phyloP scores from a whole-genome alignment of 2,329 filamentous ascomycete genomes.

The Leptodontidium sp. region DNA sequence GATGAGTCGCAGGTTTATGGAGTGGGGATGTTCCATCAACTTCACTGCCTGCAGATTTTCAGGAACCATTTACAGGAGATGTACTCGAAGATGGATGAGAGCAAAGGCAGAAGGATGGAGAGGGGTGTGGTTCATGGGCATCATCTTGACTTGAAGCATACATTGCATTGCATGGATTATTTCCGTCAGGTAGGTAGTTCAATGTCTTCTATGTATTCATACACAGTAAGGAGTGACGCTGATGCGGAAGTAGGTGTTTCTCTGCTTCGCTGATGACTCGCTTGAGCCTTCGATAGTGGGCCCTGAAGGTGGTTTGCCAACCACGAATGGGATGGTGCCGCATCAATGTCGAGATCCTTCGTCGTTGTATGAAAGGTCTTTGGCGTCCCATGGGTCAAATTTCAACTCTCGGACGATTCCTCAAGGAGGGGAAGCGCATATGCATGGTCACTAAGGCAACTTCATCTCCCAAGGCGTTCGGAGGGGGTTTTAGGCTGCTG shows the following conservation, averaged over 20 bases:
- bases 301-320: constrained; percentile 4
- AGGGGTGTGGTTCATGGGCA: constrained; percentile 13
- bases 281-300: not conserved
- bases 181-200: constrained; percentile 9
- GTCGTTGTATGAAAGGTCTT: constrained; percentile 1
- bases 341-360: constrained; percentile 16
- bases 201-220: not conserved
- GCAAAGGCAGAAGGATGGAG: not conserved
- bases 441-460: not conserved
- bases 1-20: constrained; percentile 1
- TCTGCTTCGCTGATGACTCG: constrained; percentile 7
- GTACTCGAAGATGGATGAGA: not conserved
- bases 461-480: not conserved
- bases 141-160: constrained; percentile 15
- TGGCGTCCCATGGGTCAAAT: not conserved
- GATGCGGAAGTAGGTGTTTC: not conserved
- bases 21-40: constrained; percentile 13
- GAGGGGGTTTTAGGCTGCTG: too few species aligned
- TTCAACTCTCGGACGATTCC: not conserved
- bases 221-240: not conserved
- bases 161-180: constrained; percentile 13
- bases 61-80: constrained; percentile 6
- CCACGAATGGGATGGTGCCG: constrained; percentile 10
- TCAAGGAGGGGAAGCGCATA: not conserved
- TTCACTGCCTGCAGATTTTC: constrained; percentile 14